Percentiles rank a stretch among this genome's conserved stretches.
phyloP scores from a whole-genome alignment of 306 rosid species.

The Cucurbita maxima region DNA sequence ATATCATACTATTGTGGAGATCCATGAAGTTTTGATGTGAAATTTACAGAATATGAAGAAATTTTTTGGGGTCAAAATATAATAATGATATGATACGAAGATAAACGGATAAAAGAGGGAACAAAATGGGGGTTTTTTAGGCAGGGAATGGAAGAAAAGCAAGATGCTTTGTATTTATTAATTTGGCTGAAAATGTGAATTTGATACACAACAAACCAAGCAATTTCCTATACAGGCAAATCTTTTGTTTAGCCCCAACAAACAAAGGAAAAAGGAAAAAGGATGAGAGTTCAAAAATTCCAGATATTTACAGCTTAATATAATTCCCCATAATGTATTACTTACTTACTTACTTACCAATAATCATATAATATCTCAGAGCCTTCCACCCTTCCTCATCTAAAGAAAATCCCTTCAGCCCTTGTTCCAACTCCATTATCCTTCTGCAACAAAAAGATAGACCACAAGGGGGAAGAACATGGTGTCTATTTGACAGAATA shows the following conservation, averaged over 20 bases:
- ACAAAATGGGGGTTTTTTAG: too few species aligned
- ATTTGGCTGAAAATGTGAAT: constrained; percentile 27
- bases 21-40: too few species aligned
- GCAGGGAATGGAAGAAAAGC: constrained; percentile 1
- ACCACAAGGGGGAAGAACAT: neutral
- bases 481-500: constrained; percentile 50
- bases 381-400: neutral
- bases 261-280: constrained; percentile 19
- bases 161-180: constrained; percentile 35
- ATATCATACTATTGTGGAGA: too few species aligned
- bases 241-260: constrained; percentile 21
- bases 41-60: too few species aligned
- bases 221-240: constrained; percentile 54
- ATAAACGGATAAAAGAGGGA: too few species aligned
- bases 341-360: neutral
- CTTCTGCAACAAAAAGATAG: neutral
- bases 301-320: constrained; percentile 48
- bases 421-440: neutral
- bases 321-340: constrained; percentile 19
- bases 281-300: constrained; percentile 44
- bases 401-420: neutral
- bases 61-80: too few species aligned
- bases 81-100: too few species aligned
- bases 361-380: neutral
- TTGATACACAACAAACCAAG: constrained; percentile 51